Conservation (phyloP, 257 asterid species). For the Fraxinus cuspidata region DNA sequence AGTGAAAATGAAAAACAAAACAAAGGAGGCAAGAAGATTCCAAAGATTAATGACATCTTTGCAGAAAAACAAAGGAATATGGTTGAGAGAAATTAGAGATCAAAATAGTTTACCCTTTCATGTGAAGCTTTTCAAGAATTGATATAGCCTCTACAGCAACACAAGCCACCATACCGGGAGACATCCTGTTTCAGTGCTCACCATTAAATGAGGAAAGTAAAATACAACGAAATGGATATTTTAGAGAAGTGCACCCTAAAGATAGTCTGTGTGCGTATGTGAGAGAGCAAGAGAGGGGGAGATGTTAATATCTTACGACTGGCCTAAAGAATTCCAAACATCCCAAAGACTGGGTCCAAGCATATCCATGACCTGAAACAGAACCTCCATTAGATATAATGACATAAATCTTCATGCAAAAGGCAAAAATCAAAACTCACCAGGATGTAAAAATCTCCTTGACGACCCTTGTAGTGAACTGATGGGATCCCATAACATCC, state of each 20-base stretch:
- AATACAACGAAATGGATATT: neutral
- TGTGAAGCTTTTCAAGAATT: slow-evolving; percentile 89
- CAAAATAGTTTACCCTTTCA: slow-evolving; percentile 62
- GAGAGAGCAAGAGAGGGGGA: slow-evolving; percentile 1
- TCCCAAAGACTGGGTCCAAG: slow-evolving; percentile 99
- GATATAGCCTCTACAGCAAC: slow-evolving; percentile 97
- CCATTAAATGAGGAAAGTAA: slow-evolving; percentile 25
- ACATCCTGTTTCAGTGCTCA: slow-evolving; percentile 73
- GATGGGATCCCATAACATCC: slow-evolving; percentile 64
- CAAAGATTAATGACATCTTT: neutral
- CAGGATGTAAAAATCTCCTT: slow-evolving; percentile 88
- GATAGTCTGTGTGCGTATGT: neutral
- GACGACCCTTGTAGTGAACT: slow-evolving; percentile 70
- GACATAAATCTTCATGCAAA: neutral
- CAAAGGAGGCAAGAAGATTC: slow-evolving; percentile 3
- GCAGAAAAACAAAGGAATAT: neutral
- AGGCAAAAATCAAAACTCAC: slow-evolving; percentile 37
- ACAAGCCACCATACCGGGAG: slow-evolving; percentile 93
- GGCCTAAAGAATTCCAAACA: slow-evolving; percentile 92
- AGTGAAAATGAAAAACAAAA: slow-evolving; percentile 12
- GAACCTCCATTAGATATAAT: slow-evolving; percentile 13
- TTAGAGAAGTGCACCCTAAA: neutral
- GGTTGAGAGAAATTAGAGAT: slow-evolving; percentile 8
- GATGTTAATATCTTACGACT: slow-evolving; percentile 60
- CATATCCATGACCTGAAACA: slow-evolving; percentile 91